Evolutionary conservation across 176 grass and related monocot species (phyloP), one percentile per base, ranked within the genome.

Genomic region (Oryza coarctata): DNA sequence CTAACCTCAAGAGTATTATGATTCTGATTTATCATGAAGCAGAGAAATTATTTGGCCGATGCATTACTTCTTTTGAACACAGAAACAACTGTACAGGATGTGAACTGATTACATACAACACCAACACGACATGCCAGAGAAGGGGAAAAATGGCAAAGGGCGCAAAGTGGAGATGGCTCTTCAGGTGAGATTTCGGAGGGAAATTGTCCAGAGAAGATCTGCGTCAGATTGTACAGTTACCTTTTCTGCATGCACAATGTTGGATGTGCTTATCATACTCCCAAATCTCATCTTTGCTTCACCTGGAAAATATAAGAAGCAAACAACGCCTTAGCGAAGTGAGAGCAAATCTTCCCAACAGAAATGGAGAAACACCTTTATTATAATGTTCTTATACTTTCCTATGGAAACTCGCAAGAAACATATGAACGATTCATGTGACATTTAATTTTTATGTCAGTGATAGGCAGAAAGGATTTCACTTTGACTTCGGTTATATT

Each of bases 181-280:
- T 71, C 35, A 89, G 40, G 63, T 71, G 47, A 86, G 74, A 38
- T 79, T 91, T 79, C 87, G 84, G 23, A 94, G 88, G 63, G 86
- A 91, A 69, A 94, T 89, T 26, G 92, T 91, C 89, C 92, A 91
- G 0, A 94, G 67, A 69, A 94, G 86, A 84, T 91, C 83, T 26
- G 86, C 88, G 70, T 94, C 89, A 0, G 92, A 91, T 45, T 74
- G 33, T 67, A 94, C 92, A 5, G 92, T 91, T 61, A 94, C 76
- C 67, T 84, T 94, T 12, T 84, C 83, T 13, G 80, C 81, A 36
- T 82, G 71, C 64, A 91, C 89, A 27, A 86, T 91, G 70, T 94
- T 94, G n/a, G 92, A 94, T 60, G 89, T 91, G 86, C 89, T 94
- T 78, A 94, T 94, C 89, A 89, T 86, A 26, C 86, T 88, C 45